phyloP scores from a whole-genome alignment of 805 yeast genomes.

The Candida boleticola region DNA sequence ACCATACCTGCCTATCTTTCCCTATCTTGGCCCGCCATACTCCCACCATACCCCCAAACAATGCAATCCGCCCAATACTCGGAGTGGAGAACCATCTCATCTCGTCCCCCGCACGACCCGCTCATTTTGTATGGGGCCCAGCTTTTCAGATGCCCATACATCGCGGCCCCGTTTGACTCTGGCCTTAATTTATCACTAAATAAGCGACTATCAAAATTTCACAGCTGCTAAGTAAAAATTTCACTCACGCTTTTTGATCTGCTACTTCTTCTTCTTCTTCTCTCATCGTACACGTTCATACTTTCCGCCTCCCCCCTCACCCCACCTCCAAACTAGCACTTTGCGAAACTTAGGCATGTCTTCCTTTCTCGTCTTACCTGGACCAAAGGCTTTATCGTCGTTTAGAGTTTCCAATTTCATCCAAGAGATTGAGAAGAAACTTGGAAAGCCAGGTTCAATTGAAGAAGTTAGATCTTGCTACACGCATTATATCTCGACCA shows the following conservation, averaged over 20 bases:
- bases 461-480: conserved; percentile 69
- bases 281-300: background rate
- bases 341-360: background rate
- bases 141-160: background rate
- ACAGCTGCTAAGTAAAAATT: too few relatives aligned
- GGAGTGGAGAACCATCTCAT: too few relatives aligned
- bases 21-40: too few relatives aligned
- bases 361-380: conserved; percentile 56
- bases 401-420: conserved; percentile 78
- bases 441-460: conserved; percentile 60
- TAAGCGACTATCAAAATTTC: too few relatives aligned
- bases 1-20: too few relatives aligned
- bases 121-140: too few relatives aligned
- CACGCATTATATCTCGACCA: conserved; percentile 76
- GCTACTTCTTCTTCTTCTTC: background rate
- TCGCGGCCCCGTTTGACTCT: background rate
- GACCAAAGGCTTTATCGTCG: conserved; percentile 85
- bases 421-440: conserved; percentile 68
- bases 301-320: background rate
- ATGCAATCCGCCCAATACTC: too few relatives aligned
- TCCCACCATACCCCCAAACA: too few relatives aligned
- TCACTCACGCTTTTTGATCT: too few relatives aligned
- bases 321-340: background rate
- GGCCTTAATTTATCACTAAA: background rate
- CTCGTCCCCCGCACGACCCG: too few relatives aligned